Evolutionary conservation across 2,329 filamentous ascomycete genomes (phyloP).

Genomic region (Alternaria triticina): DNA sequence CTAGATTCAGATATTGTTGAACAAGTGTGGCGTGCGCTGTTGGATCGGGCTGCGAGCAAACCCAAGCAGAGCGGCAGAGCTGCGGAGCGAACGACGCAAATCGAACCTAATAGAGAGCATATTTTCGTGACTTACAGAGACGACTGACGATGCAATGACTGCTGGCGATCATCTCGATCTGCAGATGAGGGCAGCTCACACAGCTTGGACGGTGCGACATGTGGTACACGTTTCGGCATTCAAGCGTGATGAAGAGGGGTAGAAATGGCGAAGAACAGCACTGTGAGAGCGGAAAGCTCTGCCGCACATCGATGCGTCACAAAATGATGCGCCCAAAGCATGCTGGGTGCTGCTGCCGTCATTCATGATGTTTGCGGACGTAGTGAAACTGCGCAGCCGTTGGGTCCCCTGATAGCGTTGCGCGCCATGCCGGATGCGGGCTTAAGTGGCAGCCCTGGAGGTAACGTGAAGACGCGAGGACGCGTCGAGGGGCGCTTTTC

Average conservation of each 20-base stretch:
- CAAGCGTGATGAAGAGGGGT: not conserved
- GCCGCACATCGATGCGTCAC: not conserved
- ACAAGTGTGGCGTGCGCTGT: not conserved
- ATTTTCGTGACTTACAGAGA: not conserved
- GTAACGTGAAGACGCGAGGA: slow-evolving; percentile 21
- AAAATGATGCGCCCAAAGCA: not conserved
- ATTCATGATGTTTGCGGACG: not conserved
- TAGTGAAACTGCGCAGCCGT: slow-evolving; percentile 12
- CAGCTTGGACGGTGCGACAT: not conserved
- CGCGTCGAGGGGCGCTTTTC: slow-evolving; percentile 14
- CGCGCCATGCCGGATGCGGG: slow-evolving; percentile 1
- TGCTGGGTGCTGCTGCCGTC: not conserved
- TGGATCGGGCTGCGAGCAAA: not conserved
- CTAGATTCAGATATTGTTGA: not conserved
- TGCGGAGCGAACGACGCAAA: not conserved
- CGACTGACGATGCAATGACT: not conserved
- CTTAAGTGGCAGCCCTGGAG: slow-evolving; percentile 7
- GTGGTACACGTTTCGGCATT: not conserved
- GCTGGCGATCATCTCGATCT: not conserved
- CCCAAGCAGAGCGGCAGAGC: not conserved
- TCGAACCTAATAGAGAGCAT: not conserved
- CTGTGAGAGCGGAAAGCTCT: not conserved
- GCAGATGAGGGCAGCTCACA: not conserved
- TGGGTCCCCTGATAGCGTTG: slow-evolving; percentile 5
- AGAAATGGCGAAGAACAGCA: not conserved